These are phyloP conservation scores for Eucalyptus sp. DNA, from an alignment of 345 rosid genomes.

Conservation along the genomic window DNA sequence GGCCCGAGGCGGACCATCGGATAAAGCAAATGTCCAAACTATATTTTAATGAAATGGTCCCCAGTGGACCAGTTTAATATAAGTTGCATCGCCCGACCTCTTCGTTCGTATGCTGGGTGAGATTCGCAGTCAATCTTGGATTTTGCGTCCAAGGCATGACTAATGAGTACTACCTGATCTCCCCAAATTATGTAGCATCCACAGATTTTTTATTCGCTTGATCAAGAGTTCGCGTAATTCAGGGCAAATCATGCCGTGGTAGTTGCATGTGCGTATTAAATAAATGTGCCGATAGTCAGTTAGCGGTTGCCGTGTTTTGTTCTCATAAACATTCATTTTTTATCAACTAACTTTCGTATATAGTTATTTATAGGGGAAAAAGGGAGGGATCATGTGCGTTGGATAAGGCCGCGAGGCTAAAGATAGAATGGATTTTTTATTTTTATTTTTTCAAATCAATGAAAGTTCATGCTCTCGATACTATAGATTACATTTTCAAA, in stretches of 20 bases:
- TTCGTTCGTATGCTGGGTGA: not conserved
- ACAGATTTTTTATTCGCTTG: not conserved
- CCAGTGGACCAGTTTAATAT: not conserved
- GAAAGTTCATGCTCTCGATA: not conserved
- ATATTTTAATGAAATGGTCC: not conserved
- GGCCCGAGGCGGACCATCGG: not conserved
- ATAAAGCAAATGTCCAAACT: not conserved
- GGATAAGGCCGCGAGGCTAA: not conserved
- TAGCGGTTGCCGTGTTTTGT: not conserved
- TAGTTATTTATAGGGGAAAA: not conserved
- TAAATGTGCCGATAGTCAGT: not conserved
- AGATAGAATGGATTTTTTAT: not conserved
- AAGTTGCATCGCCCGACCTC: not conserved
- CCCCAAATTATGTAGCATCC: not conserved
- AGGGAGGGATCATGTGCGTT: not conserved
- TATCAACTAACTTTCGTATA: not conserved
- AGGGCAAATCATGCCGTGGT: not conserved
- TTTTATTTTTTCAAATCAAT: not conserved
- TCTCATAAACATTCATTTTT: not conserved
- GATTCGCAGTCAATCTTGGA: not conserved
- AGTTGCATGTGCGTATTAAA: not conserved
- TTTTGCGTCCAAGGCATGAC: not conserved
- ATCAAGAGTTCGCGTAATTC: not conserved
- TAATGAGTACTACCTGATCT: not conserved
- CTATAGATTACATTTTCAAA: not conserved